Percentiles rank a stretch among this genome's conserved stretches.
phyloP scores from a whole-genome alignment of 108 stramenopile genomes.

The Nitzschia palea region DNA sequence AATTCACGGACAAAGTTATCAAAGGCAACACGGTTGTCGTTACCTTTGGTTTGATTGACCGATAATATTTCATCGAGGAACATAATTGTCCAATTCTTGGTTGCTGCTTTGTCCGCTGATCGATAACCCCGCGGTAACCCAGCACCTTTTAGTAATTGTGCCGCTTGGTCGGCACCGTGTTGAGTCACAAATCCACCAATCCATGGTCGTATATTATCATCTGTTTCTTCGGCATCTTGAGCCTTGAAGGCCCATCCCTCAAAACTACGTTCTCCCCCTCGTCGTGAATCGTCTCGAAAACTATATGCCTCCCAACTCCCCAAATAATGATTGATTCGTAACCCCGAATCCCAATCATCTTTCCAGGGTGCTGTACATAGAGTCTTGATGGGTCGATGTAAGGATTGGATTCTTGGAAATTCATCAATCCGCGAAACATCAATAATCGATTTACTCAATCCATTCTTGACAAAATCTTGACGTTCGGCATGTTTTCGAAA shows the following conservation, averaged over 20 bases:
- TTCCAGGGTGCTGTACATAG: conserved; percentile 36
- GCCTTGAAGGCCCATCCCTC: conserved; percentile 49
- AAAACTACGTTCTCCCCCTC: conserved; percentile 31
- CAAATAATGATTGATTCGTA: conserved; percentile 58
- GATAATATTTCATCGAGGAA: conserved; percentile 20
- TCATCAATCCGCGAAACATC: conserved; percentile 46
- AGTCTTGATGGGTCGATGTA: conserved; percentile 43
- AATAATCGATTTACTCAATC: conserved; percentile 45
- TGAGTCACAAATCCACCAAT: conserved; percentile 43
- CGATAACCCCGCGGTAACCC: conserved; percentile 34
- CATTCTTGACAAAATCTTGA: conserved; percentile 46
- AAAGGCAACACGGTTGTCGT: conserved; percentile 24
- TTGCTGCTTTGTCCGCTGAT: neutral
- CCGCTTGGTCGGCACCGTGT: conserved; percentile 34
- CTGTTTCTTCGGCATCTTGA: conserved; percentile 23
- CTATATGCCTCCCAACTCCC: conserved; percentile 42
- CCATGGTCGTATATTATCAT: conserved; percentile 54
- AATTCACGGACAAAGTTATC: conserved; percentile 30
- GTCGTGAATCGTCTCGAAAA: conserved; percentile 49
- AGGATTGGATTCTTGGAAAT: conserved; percentile 11
- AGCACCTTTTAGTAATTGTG: conserved; percentile 29
- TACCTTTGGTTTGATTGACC: conserved; percentile 19
- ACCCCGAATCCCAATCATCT: conserved; percentile 31
- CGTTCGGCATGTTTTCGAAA: conserved; percentile 40
- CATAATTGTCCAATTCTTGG: conserved; percentile 24